These are phyloP conservation scores for Anaeromyces robustus DNA, from an alignment of 192 early-diverging fungal genomes.

Conservation along the genomic window DNA sequence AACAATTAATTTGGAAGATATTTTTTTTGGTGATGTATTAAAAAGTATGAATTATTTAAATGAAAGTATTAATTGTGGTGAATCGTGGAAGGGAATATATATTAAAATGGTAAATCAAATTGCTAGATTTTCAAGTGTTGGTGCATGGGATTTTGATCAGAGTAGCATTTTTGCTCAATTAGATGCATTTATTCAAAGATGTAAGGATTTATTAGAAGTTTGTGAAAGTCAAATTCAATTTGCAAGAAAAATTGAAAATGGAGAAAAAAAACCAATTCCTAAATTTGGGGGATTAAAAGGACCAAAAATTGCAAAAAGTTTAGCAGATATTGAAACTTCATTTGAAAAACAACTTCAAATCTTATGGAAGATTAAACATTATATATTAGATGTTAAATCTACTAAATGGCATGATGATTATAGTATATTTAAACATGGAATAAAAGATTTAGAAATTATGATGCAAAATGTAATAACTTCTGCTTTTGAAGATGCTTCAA, in stretches of 20 bases:
- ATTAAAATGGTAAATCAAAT: conserved; percentile 27
- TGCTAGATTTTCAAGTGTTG: conserved; percentile 16
- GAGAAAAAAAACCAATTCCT: conserved; percentile 40
- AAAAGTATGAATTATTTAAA: conserved; percentile 31
- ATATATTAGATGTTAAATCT: conserved; percentile 47
- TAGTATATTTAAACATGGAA: conserved; percentile 48
- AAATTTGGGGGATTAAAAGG: conserved; percentile 41
- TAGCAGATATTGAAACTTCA: conserved; percentile 42
- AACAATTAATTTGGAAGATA: conserved; percentile 43
- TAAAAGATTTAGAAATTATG: conserved; percentile 52
- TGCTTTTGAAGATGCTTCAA: conserved; percentile 33
- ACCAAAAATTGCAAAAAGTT: conserved; percentile 32
- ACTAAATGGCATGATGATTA: conserved; percentile 52
- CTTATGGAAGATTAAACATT: conserved; percentile 36
- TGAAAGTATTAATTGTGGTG: conserved; percentile 44
- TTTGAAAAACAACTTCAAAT: conserved; percentile 32
- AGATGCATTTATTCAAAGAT: conserved; percentile 48
- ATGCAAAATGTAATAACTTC: conserved; percentile 45
- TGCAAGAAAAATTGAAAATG: conserved; percentile 32
- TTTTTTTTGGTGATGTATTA: conserved; percentile 45
- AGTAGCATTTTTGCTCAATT: conserved; percentile 53
- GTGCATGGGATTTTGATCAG: conserved; percentile 48
- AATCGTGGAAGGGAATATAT: conserved; percentile 41
- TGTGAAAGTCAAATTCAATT: conserved; percentile 55
- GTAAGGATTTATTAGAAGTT: conserved; percentile 32